Conservation (phyloP, 371 early-diverging fungal species). For the Apophysomyces variabilis region DNA sequence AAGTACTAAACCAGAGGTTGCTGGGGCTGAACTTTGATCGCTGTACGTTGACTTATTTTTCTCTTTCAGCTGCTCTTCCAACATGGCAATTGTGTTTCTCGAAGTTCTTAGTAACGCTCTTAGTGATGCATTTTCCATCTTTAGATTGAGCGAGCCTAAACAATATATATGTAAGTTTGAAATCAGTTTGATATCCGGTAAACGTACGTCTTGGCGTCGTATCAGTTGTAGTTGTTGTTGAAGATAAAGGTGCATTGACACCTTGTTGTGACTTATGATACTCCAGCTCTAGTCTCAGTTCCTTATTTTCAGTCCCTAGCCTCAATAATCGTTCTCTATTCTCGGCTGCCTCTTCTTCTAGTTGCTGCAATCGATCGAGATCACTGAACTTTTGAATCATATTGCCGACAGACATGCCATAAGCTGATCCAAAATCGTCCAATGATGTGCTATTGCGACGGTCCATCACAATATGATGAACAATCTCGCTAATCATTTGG, state of each 20-base stretch:
- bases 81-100: conserved; percentile 40
- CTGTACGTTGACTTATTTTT: conserved; percentile 20
- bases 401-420: conserved; percentile 42
- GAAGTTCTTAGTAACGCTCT: conserved; percentile 45
- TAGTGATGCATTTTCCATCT: conserved; percentile 44
- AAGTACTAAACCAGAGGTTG: conserved; percentile 28
- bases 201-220: conserved; percentile 15
- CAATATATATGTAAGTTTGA: not conserved
- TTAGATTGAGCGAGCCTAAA: conserved; percentile 29
- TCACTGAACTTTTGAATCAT: conserved; percentile 79
- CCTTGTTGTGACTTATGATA: conserved; percentile 15
- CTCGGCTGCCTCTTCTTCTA: conserved; percentile 37
- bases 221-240: conserved; percentile 2
- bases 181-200: not conserved
- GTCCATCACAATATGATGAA: conserved; percentile 84
- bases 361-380: conserved; percentile 71
- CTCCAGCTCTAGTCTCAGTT: conserved; percentile 32
- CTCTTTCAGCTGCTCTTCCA: conserved; percentile 39
- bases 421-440: conserved; percentile 20
- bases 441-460: conserved; percentile 47
- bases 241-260: not conserved
- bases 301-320: conserved; percentile 48
- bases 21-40: conserved; percentile 10
- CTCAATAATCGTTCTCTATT: conserved; percentile 45
- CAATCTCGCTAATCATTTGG: conserved; percentile 77